Evolutionary conservation across 257 asterid genomes (phyloP), one percentile per base, ranked within the genome.

Genomic region (Nicotiana attenuata): DNA sequence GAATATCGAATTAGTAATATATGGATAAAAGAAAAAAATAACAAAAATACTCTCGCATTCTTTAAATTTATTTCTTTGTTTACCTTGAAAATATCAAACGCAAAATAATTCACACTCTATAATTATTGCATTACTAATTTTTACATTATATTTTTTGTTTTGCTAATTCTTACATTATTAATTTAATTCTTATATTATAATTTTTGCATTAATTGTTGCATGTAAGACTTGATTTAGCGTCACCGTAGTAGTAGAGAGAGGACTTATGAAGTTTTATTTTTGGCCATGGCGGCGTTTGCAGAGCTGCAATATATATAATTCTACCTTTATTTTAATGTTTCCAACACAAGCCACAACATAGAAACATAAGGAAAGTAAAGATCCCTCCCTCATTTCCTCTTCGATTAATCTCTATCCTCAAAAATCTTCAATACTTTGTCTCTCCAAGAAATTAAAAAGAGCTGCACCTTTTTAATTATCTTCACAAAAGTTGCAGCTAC

Each of bases 281-380:
- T 19, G 10, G 78, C 56, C 17, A 65, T 50, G 78, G 78, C 78
- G 83, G 83, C 83, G 83, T 50, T 80, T 67, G 77, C 78, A 65
- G 83, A 63, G 65, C 83, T 80, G 78, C 41, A 71, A 41, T 41
- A 41, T 64, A 80, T 38, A 38, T 65, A 80, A 80, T 50, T 67
- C 66, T 14, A 55, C 35, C 78, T 45, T 69, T 33, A 10, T 65
- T 50, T 80, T 69, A 47, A 26, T 64, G 55, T 80, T n/a, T 31
- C 29, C 66, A n/a, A 59, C 35, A 59, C 19, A 41, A 77, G 47
- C 59, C 63, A 28, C 14, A 75, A 45, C n/a, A 76, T n/a, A 16
- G 10, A 17, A 73, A 38, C 24, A 20, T 4, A 56, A 17, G 17
- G 4, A 31, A 53, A 16, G 2, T 4, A 26, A 0, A 56, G 26